These are phyloP conservation scores for Boletus insuetus DNA, from an alignment of 768 basidiomycete species.

Conservation along the genomic window DNA sequence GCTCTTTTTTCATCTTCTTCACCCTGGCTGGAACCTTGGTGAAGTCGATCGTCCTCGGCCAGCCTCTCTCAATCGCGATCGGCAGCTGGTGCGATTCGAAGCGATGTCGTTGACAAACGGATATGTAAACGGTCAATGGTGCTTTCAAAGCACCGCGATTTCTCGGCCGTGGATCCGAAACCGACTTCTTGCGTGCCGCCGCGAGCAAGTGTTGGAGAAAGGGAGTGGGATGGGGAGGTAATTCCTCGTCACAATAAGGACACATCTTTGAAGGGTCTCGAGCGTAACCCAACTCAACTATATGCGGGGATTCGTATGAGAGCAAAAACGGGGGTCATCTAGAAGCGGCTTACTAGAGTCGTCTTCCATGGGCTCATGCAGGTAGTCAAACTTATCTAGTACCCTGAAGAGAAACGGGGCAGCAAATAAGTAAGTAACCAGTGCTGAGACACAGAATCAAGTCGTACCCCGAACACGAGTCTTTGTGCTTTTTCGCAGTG, in stretches of 20 bases:
- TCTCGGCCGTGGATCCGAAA: conserved; percentile 58
- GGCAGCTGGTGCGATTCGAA: conserved; percentile 76
- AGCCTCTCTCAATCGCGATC: conserved; percentile 64
- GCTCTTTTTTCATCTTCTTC: conserved; percentile 41
- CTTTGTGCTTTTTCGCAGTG: conserved; percentile 35
- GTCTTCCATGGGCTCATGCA: conserved; percentile 32
- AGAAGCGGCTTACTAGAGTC: conserved; percentile 39
- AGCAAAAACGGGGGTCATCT: not conserved
- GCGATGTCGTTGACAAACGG: conserved; percentile 73
- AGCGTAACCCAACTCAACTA: conserved; percentile 50
- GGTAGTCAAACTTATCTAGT: conserved; percentile 7
- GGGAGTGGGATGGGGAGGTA: conserved; percentile 63
- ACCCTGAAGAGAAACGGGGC: conserved; percentile 8
- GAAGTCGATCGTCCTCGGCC: conserved; percentile 77
- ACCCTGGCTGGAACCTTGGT: conserved; percentile 51
- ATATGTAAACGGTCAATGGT: conserved; percentile 51
- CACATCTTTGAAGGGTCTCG: conserved; percentile 69
- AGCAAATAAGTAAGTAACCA: not conserved
- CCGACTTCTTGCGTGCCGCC: conserved; percentile 51
- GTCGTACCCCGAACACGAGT: conserved; percentile 14
- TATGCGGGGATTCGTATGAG: not conserved
- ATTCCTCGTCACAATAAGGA: conserved; percentile 74
- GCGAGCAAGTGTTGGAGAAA: conserved; percentile 53
- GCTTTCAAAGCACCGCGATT: conserved; percentile 66
- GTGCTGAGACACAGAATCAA: conserved; percentile 6